Evolutionary conservation across 169 alveolate species (phyloP).

Genomic region (Eimeria tenella): DNA sequence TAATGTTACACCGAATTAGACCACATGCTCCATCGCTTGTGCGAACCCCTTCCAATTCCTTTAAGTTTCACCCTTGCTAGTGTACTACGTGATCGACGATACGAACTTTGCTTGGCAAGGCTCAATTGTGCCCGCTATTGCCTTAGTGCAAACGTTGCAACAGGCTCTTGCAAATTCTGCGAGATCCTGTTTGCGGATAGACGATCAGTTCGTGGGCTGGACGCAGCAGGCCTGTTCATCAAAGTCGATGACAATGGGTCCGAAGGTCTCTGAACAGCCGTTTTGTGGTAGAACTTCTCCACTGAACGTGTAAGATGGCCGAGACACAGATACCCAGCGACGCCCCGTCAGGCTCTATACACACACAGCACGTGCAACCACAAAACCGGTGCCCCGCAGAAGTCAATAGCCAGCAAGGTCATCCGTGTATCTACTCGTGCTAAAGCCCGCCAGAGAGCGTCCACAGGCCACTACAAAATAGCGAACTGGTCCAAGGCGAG

Average conservation of each 20-base stretch:
- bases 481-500: too few relatives aligned
- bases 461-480: background rate
- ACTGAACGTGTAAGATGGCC: slow-evolving; percentile 60
- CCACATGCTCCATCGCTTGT: background rate
- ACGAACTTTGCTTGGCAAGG: too few relatives aligned
- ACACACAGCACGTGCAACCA: background rate
- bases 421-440: background rate
- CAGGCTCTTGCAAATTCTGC: background rate
- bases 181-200: background rate
- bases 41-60: slow-evolving; percentile 14
- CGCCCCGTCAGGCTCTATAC: slow-evolving; percentile 7
- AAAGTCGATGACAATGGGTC: slow-evolving; percentile 70
- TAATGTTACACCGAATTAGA: background rate
- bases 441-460: background rate
- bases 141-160: background rate
- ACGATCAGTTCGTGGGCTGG: background rate
- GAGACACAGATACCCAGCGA: slow-evolving; percentile 66
- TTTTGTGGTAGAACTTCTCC: slow-evolving; percentile 48
- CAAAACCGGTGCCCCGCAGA: background rate
- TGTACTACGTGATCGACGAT: slow-evolving; percentile 4
- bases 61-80: slow-evolving; percentile 14
- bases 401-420: background rate
- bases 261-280: slow-evolving; percentile 20
- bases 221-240: slow-evolving; percentile 79
- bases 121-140: too few relatives aligned